Conservation (phyloP, 2,329 filamentous ascomycete species). For the Fusarium miscanthi region DNA sequence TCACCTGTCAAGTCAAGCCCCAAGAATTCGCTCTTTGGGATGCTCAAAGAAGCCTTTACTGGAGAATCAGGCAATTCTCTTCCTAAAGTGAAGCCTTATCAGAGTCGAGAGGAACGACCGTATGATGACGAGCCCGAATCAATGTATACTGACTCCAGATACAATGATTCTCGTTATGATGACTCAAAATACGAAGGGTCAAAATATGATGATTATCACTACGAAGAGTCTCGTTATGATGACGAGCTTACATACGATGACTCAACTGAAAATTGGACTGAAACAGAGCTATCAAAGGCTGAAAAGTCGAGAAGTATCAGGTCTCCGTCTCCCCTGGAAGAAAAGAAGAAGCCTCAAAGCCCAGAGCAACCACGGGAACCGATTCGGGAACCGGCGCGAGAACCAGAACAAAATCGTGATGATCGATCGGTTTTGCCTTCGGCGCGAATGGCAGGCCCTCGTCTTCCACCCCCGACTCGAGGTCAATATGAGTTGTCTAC, state of each 20-base stretch:
- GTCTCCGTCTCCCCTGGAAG: constrained; percentile 34
- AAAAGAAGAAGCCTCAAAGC: constrained; percentile 29
- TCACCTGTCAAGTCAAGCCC: constrained; percentile 59
- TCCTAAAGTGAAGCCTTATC: constrained; percentile 59
- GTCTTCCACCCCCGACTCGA: constrained; percentile 62
- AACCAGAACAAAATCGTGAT: constrained; percentile 16
- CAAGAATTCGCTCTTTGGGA: constrained; percentile 67
- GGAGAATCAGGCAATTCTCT: constrained; percentile 66
- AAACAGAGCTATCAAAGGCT: constrained; percentile 38
- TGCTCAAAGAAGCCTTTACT: constrained; percentile 70
- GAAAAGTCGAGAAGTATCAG: constrained; percentile 29
- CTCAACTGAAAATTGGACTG: constrained; percentile 43
- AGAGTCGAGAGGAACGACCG: constrained; percentile 58
- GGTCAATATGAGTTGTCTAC: constrained; percentile 68
- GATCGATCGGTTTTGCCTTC: constrained; percentile 36
- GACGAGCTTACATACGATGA: constrained; percentile 38
- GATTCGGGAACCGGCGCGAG: background rate
- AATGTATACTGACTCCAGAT: constrained; percentile 40
- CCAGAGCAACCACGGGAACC: background rate
- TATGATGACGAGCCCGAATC: constrained; percentile 44
- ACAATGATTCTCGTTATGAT: constrained; percentile 32
- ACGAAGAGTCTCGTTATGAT: constrained; percentile 36
- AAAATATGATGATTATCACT: constrained; percentile 24
- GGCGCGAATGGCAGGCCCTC: constrained; percentile 48
- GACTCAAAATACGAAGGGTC: constrained; percentile 35